These are phyloP conservation scores for Mucor sp. DNA, from an alignment of 371 early-diverging fungal genomes.

Conservation along the genomic window DNA sequence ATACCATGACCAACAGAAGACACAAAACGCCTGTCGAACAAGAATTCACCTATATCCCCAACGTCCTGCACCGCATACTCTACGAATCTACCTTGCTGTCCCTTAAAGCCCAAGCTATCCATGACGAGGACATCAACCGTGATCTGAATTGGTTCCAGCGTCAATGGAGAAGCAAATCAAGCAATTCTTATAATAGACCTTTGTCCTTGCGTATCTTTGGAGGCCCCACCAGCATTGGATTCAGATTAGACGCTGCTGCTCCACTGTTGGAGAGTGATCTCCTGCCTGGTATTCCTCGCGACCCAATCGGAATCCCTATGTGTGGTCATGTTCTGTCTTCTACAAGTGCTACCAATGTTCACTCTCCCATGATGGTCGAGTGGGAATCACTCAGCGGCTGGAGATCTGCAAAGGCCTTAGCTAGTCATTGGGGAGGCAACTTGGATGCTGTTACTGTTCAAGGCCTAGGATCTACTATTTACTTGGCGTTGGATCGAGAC, in stretches of 20 bases:
- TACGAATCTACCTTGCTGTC: slow-evolving; percentile 68
- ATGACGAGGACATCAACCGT: slow-evolving; percentile 55
- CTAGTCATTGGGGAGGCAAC: slow-evolving; percentile 78
- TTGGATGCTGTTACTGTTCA: slow-evolving; percentile 71
- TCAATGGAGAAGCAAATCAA: background rate
- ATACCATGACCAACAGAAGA: slow-evolving; percentile 4
- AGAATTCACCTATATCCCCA: slow-evolving; percentile 63
- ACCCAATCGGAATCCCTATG: slow-evolving; percentile 43
- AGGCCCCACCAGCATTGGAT: slow-evolving; percentile 43
- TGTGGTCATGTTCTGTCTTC: slow-evolving; percentile 52
- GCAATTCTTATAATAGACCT: slow-evolving; percentile 25
- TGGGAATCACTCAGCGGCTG: slow-evolving; percentile 36
- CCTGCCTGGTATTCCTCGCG: slow-evolving; percentile 36
- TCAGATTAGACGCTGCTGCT: slow-evolving; percentile 28
- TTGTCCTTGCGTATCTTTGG: slow-evolving; percentile 41
- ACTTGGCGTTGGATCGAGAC: slow-evolving; percentile 69
- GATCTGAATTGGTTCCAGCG: slow-evolving; percentile 30
- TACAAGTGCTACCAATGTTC: slow-evolving; percentile 47
- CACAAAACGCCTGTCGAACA: slow-evolving; percentile 11
- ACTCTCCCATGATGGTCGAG: slow-evolving; percentile 23
- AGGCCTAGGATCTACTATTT: slow-evolving; percentile 75
- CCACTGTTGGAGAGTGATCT: slow-evolving; percentile 30
- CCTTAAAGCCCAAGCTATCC: slow-evolving; percentile 52
- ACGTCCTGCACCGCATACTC: slow-evolving; percentile 66
- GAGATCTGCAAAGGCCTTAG: slow-evolving; percentile 43